phyloP scores from a whole-genome alignment of 2,329 filamentous ascomycete species.

The Pseudocercospora pini-densiflorae region DNA sequence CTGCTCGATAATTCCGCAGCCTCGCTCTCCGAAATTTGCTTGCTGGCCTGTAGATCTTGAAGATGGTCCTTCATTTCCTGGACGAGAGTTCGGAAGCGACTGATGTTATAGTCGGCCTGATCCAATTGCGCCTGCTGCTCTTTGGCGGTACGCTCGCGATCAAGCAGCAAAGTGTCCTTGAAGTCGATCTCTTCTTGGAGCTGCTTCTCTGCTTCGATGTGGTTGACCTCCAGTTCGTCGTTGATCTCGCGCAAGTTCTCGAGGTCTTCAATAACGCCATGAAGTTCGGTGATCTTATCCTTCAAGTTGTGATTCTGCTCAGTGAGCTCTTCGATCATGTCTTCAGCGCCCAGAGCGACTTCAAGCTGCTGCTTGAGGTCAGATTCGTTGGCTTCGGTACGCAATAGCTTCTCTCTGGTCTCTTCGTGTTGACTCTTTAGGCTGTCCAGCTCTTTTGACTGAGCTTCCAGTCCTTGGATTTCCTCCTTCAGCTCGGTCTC shows the following conservation, averaged over 20 bases:
- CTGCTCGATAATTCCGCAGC: conserved; percentile 87
- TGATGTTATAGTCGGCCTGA: conserved; percentile 88
- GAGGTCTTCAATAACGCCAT: conserved; percentile 80
- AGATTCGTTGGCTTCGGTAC: conserved; percentile 75
- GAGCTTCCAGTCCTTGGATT: conserved; percentile 43
- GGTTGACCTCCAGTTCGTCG: conserved; percentile 92
- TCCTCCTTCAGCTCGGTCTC: conserved; percentile 79
- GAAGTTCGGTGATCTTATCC: conserved; percentile 82
- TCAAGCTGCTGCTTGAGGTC: conserved; percentile 92
- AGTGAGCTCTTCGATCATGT: conserved; percentile 91
- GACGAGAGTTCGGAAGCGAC: conserved; percentile 86
- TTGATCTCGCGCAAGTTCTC: conserved; percentile 90
- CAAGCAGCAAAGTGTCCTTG: conserved; percentile 81
- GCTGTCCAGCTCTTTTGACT: conserved; percentile 48
- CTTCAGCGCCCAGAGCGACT: conserved; percentile 82
- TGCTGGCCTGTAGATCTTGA: conserved; percentile 89
- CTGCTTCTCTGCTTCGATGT: conserved; percentile 90
- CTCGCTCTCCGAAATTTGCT: conserved; percentile 90
- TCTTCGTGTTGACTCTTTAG: conserved; percentile 66
- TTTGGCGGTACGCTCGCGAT: conserved; percentile 72
- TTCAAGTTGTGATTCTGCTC: conserved; percentile 84
- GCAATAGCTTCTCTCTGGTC: conserved; percentile 72
- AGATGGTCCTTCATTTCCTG: conserved; percentile 82
- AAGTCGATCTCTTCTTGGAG: conserved; percentile 92
- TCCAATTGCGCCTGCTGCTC: conserved; percentile 81